Evolutionary conservation across 2,329 filamentous ascomycete genomes (phyloP).

Genomic region (Cladosporium sp.): DNA sequence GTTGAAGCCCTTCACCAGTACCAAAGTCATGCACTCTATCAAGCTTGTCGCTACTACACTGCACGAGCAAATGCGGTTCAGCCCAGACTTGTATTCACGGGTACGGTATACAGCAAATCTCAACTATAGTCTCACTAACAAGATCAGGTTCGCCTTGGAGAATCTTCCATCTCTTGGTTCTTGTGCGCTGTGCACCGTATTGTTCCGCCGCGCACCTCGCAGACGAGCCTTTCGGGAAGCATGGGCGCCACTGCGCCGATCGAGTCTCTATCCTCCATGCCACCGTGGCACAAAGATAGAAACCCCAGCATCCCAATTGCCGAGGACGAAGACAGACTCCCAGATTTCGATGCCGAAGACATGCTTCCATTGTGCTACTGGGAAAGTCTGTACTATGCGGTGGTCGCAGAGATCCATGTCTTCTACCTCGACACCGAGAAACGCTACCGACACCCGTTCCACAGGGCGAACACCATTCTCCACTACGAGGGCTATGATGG

Average conservation of each 20-base stretch:
- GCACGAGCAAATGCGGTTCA: slow-evolving; percentile 4
- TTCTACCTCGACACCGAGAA: slow-evolving; percentile 18
- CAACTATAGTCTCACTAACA: neutral
- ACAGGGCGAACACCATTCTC: slow-evolving; percentile 14
- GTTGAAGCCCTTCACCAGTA: neutral
- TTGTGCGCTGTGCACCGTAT: slow-evolving; percentile 5
- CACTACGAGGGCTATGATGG: slow-evolving; percentile 16
- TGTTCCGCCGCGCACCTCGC: neutral
- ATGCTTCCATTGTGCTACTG: slow-evolving; percentile 14
- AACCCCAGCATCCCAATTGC: neutral
- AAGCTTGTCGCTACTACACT: neutral
- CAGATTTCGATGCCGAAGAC: neutral
- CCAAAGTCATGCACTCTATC: neutral
- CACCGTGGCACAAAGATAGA: slow-evolving; percentile 2
- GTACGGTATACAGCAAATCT: neutral
- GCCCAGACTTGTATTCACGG: neutral
- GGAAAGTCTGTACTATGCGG: slow-evolving; percentile 21
- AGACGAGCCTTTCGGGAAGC: neutral
- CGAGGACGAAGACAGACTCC: neutral
- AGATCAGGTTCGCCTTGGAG: slow-evolving; percentile 6
- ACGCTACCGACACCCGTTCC: slow-evolving; percentile 14
- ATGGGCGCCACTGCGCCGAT: neutral
- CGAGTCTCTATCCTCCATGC: neutral
- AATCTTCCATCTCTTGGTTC: slow-evolving; percentile 2
- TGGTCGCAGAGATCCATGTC: slow-evolving; percentile 18